A percentile compares a stretch with the other conserved stretches of the same genome.
Evolutionary conservation across 495 filamentous ascomycete genomes (phyloP).

Genomic region (Annulohypoxylon bovei): DNA sequence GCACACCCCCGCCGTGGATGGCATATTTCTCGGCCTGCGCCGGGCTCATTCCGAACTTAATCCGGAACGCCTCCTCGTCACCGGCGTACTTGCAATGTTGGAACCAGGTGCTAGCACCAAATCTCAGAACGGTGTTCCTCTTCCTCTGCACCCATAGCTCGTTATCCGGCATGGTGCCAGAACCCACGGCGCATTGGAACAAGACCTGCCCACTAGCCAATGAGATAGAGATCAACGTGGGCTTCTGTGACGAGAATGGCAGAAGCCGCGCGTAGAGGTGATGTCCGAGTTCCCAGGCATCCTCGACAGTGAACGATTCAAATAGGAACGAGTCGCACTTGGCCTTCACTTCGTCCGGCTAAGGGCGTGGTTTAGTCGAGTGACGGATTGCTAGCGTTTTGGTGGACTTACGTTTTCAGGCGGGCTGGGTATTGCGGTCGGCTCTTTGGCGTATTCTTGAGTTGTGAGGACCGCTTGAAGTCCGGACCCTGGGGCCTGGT

Average conservation of each 20-base stretch:
- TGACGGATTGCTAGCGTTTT: not conserved
- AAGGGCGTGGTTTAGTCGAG: not conserved
- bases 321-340: slow-evolving; percentile 67
- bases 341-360: slow-evolving; percentile 61
- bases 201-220: slow-evolving; percentile 63
- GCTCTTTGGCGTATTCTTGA: not conserved
- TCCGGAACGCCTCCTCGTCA: slow-evolving; percentile 67
- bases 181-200: slow-evolving; percentile 57
- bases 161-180: slow-evolving; percentile 70
- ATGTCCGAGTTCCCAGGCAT: slow-evolving; percentile 73
- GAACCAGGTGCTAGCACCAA: slow-evolving; percentile 71
- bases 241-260: slow-evolving; percentile 55
- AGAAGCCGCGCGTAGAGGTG: slow-evolving; percentile 70
- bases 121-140: slow-evolving; percentile 69
- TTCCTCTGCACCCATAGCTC: slow-evolving; percentile 71
- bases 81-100: slow-evolving; percentile 68
- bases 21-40: slow-evolving; percentile 70
- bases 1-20: slow-evolving; percentile 78
- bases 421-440: slow-evolving; percentile 42
- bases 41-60: slow-evolving; percentile 64
- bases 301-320: slow-evolving; percentile 68
- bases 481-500: slow-evolving; percentile 26
- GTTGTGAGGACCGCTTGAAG: slow-evolving; percentile 31
- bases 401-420: slow-evolving; percentile 43
- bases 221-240: slow-evolving; percentile 73